Conservation (phyloP, 129 eudicot genomes). For the Centaurea solstitialis region DNA sequence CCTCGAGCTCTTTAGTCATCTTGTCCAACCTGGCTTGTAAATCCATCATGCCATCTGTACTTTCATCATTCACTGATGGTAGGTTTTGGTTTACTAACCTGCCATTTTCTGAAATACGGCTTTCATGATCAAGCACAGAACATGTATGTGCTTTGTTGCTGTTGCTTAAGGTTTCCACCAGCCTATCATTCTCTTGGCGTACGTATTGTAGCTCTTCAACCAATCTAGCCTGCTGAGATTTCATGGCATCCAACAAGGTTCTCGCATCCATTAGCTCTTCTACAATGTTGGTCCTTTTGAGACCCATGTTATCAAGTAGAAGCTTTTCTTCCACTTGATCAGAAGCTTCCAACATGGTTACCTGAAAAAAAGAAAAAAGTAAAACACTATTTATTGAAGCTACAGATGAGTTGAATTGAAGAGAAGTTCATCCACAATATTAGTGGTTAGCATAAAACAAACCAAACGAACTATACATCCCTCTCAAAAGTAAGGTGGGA, state of each 20-base stretch:
- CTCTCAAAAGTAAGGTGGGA: background rate
- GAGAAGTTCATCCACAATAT: background rate
- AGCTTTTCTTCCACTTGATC: conserved; percentile 30
- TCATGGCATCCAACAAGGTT: conserved; percentile 54
- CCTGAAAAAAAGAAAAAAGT: conserved; percentile 39
- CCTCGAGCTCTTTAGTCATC: conserved; percentile 58
- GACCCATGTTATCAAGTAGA: conserved; percentile 27
- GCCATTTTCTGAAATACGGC: conserved; percentile 14
- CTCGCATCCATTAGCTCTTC: conserved; percentile 55
- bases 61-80: conserved; percentile 1
- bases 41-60: conserved; percentile 29
- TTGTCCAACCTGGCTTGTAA: conserved; percentile 58
- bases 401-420: background rate
- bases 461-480: background rate
- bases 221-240: conserved; percentile 50
- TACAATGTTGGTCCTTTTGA: conserved; percentile 23
- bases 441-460: background rate
- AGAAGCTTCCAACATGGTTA: conserved; percentile 21
- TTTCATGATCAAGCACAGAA: conserved; percentile 24
- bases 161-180: conserved; percentile 41
- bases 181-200: conserved; percentile 52
- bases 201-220: conserved; percentile 50
- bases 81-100: conserved; percentile 16
- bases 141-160: conserved; percentile 29
- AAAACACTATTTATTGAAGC: conserved; percentile 1